Evolutionary conservation across 139 green algal genomes (phyloP).

Genomic region (Diplosphaera chodatii): DNA sequence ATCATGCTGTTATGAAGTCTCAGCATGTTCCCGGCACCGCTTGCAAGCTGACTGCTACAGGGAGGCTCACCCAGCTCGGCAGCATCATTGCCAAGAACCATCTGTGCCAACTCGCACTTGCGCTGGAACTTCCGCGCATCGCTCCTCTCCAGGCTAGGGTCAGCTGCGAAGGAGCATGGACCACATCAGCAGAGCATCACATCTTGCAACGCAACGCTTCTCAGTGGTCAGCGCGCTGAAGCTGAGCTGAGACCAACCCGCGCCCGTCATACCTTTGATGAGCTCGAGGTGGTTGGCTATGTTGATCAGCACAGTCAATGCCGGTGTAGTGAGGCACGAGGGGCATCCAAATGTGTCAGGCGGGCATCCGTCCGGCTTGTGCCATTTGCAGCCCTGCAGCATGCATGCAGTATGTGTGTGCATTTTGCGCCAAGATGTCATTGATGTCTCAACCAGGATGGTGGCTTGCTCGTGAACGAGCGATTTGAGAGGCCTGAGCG

Average conservation of each 20-base stretch:
- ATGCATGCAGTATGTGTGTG: no score
- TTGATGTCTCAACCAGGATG: no score
- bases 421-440: neutral
- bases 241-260: no score
- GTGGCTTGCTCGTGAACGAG: no score
- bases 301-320: conserved; percentile 50
- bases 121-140: conserved; percentile 20
- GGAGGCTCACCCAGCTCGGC: conserved; percentile 17
- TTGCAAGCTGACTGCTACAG: neutral
- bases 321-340: conserved; percentile 54
- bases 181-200: no score
- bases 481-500: no score
- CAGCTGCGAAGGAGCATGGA: conserved; percentile 3
- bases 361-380: conserved; percentile 52
- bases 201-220: no score
- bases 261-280: conserved; percentile 56
- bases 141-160: neutral
- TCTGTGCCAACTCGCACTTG: conserved; percentile 31
- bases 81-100: conserved; percentile 55
- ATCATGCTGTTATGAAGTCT: no score
- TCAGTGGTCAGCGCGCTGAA: no score
- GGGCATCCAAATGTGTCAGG: conserved; percentile 38
- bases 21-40: no score
- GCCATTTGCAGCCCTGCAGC: conserved; percentile 46
- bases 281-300: conserved; percentile 77